Evolutionary conservation across 1,284 basidiomycete genomes (phyloP), one percentile per base, ranked within the genome.

Genomic region (Chiua sp.): DNA sequence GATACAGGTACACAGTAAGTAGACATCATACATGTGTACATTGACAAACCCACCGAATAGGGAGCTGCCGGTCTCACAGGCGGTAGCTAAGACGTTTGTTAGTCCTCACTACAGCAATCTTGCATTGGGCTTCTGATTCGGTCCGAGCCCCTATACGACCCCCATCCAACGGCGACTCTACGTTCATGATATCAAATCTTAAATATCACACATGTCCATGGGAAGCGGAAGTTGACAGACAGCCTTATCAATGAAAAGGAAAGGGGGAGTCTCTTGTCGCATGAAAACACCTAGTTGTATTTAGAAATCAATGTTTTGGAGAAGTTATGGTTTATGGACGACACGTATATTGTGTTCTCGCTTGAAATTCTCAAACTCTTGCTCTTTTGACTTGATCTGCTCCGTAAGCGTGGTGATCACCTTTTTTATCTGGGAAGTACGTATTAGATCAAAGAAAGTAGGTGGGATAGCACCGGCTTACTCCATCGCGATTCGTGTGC

Each of bases 331-430:
- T 60, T 65, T 77, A 47, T 75, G 64, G 47, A 87, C 81, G 28
- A 87, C 83, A 56, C 90, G 86, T 62, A 96, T 92, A 66, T 89
- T 89, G 75, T 93, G 89, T 63, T 96, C 92, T 65, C 81, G 82
- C 75, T 93, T 93, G 79, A 96, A 94, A 23, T 78, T 75, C 68
- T 92, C 90, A 67, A 96, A 92, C 59, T 95, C 93, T 62, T 87
- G 84, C 69, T 97, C 95, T 75, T 93, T 96, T 59, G 81, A 77
- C 78, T 93, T 94, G 81, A 97, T 96, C 75, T 94, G 93, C 64
- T 91, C 88, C 33, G 91, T 80, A 58, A 98, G 82, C 53, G 79
- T 90, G 47, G 87, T 75, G 52, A 97, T 82, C 23, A 93, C 91
- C 62, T 89, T 90, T 66, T 85, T 86, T 66, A 98, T 96, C 90